Evolutionary conservation across 768 basidiomycete genomes (phyloP).

Genomic region (Lactifluus subvellereus): DNA sequence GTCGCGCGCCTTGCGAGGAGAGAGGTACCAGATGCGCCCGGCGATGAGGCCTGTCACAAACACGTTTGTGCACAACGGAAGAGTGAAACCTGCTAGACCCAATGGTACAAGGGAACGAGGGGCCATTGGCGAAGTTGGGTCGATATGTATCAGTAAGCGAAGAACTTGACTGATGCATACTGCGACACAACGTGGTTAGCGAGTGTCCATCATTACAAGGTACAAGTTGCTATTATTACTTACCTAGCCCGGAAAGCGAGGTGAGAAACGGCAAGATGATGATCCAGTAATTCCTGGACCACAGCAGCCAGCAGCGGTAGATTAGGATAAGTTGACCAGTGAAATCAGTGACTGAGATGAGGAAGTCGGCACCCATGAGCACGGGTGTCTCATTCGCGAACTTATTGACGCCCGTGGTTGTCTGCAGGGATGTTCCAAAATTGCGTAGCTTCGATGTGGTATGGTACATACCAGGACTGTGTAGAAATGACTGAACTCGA

Average conservation of each 20-base stretch:
- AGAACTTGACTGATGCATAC: neutral
- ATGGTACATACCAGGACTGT: constrained; percentile 30
- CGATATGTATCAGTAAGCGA: neutral
- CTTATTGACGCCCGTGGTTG: constrained; percentile 26
- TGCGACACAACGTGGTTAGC: neutral
- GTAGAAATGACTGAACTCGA: constrained; percentile 36
- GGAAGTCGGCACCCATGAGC: constrained; percentile 33
- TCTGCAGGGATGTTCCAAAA: constrained; percentile 23
- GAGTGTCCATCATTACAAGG: neutral
- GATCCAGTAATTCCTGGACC: constrained; percentile 33
- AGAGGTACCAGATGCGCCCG: constrained; percentile 34
- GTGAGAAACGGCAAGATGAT: constrained; percentile 34
- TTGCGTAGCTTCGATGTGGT: neutral
- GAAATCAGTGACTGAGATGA: constrained; percentile 36
- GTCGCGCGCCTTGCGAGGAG: constrained; percentile 20
- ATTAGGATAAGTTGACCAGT: constrained; percentile 34
- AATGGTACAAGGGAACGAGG: constrained; percentile 27
- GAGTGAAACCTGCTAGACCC: constrained; percentile 33
- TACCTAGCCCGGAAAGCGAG: constrained; percentile 34
- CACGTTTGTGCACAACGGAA: constrained; percentile 40
- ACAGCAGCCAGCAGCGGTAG: constrained; percentile 42
- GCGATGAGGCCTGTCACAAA: constrained; percentile 40
- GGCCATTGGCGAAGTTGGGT: neutral
- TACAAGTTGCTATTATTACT: constrained; percentile 16
- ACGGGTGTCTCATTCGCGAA: constrained; percentile 31